phyloP scores from a whole-genome alignment of 768 basidiomycete species.

The Trametopsis cervina region DNA sequence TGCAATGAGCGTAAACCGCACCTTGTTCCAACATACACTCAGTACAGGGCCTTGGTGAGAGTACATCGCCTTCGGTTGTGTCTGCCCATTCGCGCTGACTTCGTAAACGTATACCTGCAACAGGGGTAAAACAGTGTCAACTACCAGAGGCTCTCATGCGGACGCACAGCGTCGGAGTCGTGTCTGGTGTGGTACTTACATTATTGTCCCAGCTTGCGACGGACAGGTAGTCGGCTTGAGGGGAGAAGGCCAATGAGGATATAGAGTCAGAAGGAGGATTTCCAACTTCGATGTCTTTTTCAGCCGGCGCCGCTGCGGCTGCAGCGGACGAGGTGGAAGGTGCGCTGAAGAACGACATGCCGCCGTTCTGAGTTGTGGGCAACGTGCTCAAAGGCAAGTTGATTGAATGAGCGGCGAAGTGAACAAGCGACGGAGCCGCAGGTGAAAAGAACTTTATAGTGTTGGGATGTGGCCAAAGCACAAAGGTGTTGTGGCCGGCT shows the following conservation, averaged over 20 bases:
- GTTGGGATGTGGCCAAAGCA: too few relatives aligned
- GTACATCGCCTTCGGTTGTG: slow-evolving; percentile 88
- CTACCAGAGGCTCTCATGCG: too few relatives aligned
- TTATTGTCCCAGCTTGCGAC: slow-evolving; percentile 95
- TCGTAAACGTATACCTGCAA: slow-evolving; percentile 89
- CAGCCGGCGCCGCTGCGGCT: slow-evolving; percentile 29
- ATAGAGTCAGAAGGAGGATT: slow-evolving; percentile 86
- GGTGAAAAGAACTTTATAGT: too few relatives aligned
- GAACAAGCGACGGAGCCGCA: not conserved
- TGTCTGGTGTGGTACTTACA: slow-evolving; percentile 36
- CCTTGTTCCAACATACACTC: slow-evolving; percentile 88
- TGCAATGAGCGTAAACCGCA: slow-evolving; percentile 27
- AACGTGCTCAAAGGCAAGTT: not conserved
- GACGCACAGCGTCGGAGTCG: not conserved
- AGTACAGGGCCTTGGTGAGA: slow-evolving; percentile 86
- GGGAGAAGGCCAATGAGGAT: slow-evolving; percentile 78
- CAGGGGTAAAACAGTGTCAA: too few relatives aligned
- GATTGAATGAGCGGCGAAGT: too few relatives aligned
- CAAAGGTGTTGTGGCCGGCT: too few relatives aligned
- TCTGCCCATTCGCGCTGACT: slow-evolving; percentile 71
- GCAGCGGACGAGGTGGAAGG: slow-evolving; percentile 29
- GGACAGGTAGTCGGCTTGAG: slow-evolving; percentile 82
- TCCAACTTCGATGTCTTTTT: slow-evolving; percentile 76
- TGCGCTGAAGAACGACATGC: slow-evolving; percentile 38
- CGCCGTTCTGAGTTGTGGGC: not conserved